These are phyloP conservation scores for Plantago major DNA, from an alignment of 257 asterid species.

Conservation along the genomic window DNA sequence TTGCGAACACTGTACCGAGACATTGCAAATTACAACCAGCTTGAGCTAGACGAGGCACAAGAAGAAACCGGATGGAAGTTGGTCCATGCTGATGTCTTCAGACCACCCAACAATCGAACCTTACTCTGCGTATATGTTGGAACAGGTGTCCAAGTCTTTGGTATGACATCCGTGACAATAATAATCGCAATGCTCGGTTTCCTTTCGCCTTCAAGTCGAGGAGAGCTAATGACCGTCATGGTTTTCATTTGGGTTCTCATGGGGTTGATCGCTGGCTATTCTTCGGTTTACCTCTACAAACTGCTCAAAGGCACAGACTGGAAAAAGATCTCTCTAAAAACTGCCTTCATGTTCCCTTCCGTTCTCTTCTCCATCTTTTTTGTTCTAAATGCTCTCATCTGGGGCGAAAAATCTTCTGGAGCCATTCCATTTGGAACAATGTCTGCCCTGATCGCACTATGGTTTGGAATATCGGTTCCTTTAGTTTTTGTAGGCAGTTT, in stretches of 20 bases:
- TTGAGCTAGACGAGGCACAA: constrained; percentile 41
- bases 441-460: constrained; percentile 40
- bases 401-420: constrained; percentile 55
- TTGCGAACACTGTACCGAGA: constrained; percentile 44
- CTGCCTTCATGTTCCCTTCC: constrained; percentile 42
- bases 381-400: constrained; percentile 39
- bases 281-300: constrained; percentile 37
- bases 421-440: constrained; percentile 50
- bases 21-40: constrained; percentile 43
- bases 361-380: constrained; percentile 35
- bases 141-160: constrained; percentile 48
- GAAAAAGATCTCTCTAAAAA: constrained; percentile 37
- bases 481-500: constrained; percentile 44
- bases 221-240: constrained; percentile 50
- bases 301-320: constrained; percentile 39
- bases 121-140: constrained; percentile 46
- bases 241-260: constrained; percentile 50
- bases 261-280: constrained; percentile 46
- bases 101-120: constrained; percentile 37
- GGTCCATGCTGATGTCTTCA: constrained; percentile 49
- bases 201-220: constrained; percentile 52
- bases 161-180: constrained; percentile 49
- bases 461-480: constrained; percentile 54
- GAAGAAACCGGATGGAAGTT: constrained; percentile 56
- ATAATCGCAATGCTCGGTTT: constrained; percentile 48